Conservation (phyloP, 208 protist species). For the Eutreptiella sp. region DNA sequence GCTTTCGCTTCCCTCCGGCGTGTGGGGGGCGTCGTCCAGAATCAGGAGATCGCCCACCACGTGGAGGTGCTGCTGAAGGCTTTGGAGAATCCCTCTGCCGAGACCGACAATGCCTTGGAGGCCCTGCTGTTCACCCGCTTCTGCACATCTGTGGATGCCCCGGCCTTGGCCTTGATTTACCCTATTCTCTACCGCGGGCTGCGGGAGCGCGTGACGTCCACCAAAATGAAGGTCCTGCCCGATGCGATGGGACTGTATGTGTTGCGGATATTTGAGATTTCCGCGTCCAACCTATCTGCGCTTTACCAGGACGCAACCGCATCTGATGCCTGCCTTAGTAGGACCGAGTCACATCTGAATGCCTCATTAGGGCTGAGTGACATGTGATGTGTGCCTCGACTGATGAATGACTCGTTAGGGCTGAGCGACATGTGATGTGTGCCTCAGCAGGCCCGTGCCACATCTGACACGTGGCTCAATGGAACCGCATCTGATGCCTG, state of each 20-base stretch:
- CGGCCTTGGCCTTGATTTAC: conserved; percentile 81
- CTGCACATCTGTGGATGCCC: conserved; percentile 75
- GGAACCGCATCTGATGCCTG: no score
- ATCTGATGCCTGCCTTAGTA: background rate
- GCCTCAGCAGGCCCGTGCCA: no score
- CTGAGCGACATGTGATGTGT: no score
- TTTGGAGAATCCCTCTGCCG: conserved; percentile 69
- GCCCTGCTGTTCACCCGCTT: conserved; percentile 85
- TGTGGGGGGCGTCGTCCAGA: conserved; percentile 77
- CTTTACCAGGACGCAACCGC: no score
- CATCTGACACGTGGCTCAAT: no score
- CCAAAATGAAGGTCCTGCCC: conserved; percentile 76
- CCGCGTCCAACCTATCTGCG: no score
- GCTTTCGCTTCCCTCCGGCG: conserved; percentile 69
- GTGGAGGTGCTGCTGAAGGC: conserved; percentile 75
- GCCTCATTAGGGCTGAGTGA: no score
- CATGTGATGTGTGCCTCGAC: no score
- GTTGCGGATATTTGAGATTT: no score
- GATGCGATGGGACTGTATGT: no score
- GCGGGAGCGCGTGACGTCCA: conserved; percentile 52
- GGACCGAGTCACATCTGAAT: no score
- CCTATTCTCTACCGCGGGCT: conserved; percentile 75
- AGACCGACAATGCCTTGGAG: conserved; percentile 77
- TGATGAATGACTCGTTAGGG: no score
- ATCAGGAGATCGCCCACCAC: conserved; percentile 79